Evolutionary conservation across 2,329 filamentous ascomycete genomes (phyloP).

Genomic region (Pseudophaeomoniella oleicola): DNA sequence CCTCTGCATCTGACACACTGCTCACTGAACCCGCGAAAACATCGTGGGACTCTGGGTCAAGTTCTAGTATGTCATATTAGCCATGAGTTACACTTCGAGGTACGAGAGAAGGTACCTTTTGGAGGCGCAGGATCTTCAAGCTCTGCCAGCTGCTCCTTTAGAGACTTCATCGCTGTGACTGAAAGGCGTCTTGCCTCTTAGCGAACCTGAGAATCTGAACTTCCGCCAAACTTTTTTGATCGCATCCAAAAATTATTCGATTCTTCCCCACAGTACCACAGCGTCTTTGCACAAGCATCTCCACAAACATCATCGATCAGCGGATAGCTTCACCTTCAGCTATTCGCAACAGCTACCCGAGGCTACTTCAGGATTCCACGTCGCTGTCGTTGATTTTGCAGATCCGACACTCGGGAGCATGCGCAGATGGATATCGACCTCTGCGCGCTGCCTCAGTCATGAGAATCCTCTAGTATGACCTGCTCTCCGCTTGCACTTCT

Average conservation of each 20-base stretch:
- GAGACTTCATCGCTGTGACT: slow-evolving; percentile 27
- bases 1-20: not conserved
- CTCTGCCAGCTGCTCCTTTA: slow-evolving; percentile 47
- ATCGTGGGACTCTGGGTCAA: slow-evolving; percentile 1
- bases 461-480: slow-evolving; percentile 67
- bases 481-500: slow-evolving; percentile 1
- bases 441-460: slow-evolving; percentile 34
- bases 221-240: too few species aligned
- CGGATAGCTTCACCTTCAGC: too few species aligned
- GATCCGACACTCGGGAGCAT: too few species aligned
- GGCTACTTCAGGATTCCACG: too few species aligned
- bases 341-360: too few species aligned
- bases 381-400: too few species aligned
- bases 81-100: not conserved
- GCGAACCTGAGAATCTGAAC: too few species aligned
- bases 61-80: not conserved
- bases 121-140: slow-evolving; percentile 42
- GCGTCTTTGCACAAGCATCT: too few species aligned
- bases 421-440: slow-evolving; percentile 13
- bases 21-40: not conserved
- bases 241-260: too few species aligned
- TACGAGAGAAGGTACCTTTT: slow-evolving; percentile 36
- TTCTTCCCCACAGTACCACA: too few species aligned
- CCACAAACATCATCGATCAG: too few species aligned
- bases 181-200: too few species aligned